phyloP scores from a whole-genome alignment of 2,329 filamentous ascomycete genomes.

The Fusarium pseudonygamai region DNA sequence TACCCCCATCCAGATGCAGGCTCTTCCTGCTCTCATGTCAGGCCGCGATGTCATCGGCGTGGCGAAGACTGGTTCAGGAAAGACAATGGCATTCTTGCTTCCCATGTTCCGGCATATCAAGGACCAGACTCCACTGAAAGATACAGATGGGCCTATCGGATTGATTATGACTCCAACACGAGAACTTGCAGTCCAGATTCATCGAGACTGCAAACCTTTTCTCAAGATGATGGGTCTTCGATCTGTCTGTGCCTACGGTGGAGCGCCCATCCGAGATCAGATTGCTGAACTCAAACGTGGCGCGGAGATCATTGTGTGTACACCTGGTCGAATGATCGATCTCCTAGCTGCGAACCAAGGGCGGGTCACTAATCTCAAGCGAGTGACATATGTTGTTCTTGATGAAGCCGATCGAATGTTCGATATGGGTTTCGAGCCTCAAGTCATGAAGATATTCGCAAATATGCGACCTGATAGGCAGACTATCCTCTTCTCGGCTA shows the following conservation, averaged over 20 bases:
- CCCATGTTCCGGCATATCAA: slow-evolving; percentile 99
- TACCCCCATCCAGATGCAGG: slow-evolving; percentile 94
- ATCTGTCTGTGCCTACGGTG: slow-evolving; percentile 92
- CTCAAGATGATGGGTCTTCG: slow-evolving; percentile 85
- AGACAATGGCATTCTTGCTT: slow-evolving; percentile 93
- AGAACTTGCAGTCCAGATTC: slow-evolving; percentile 93
- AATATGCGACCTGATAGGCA: slow-evolving; percentile 93
- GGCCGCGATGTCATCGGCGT: slow-evolving; percentile 95
- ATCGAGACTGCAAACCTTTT: slow-evolving; percentile 94
- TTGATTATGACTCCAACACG: slow-evolving; percentile 94
- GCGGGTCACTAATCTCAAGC: slow-evolving; percentile 88
- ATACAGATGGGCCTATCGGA: slow-evolving; percentile 86
- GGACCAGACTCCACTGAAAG: slow-evolving; percentile 84
- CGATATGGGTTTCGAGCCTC: slow-evolving; percentile 98
- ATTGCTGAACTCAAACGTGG: slow-evolving; percentile 96
- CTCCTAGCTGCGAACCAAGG: slow-evolving; percentile 91
- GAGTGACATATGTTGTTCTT: slow-evolving; percentile 93
- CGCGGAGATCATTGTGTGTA: slow-evolving; percentile 94
- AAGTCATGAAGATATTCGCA: slow-evolving; percentile 95
- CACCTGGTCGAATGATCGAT: slow-evolving; percentile 95
- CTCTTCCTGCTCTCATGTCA: slow-evolving; percentile 94
- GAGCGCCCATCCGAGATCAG: slow-evolving; percentile 95
- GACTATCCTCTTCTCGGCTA: slow-evolving; percentile 95
- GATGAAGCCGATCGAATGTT: slow-evolving; percentile 99
- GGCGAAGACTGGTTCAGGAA: slow-evolving; percentile 96